Percentiles rank a stretch among this genome's conserved stretches.
phyloP scores from a whole-genome alignment of 2,329 filamentous ascomycete species.

The Plectosphaerella plurivora region DNA sequence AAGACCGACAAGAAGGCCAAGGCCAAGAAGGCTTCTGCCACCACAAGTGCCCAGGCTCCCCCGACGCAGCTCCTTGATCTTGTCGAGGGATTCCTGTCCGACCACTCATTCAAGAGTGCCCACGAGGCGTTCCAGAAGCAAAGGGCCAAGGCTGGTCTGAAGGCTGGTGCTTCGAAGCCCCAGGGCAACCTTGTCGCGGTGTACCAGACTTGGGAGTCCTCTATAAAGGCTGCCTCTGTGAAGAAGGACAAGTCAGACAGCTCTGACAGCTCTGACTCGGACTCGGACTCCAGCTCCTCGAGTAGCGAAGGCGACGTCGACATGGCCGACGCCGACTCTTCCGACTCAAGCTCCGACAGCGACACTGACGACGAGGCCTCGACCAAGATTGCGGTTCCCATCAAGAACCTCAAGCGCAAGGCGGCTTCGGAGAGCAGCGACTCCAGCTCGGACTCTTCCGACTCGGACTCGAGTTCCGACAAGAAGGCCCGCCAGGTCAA shows the following conservation, averaged over 20 bases:
- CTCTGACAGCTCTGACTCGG: conserved; percentile 15
- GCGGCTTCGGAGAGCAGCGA: conserved; percentile 19
- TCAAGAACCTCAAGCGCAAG: conserved; percentile 35
- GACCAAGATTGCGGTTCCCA: neutral
- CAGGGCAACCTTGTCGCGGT: conserved; percentile 42
- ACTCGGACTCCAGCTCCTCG: conserved; percentile 25
- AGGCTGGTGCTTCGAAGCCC: conserved; percentile 19
- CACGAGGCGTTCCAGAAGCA: conserved; percentile 61
- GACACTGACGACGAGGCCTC: conserved; percentile 1
- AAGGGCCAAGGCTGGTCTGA: conserved; percentile 48
- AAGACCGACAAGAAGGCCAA: conserved; percentile 15
- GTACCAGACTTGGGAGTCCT: conserved; percentile 45
- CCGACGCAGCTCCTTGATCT: conserved; percentile 62
- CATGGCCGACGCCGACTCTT: conserved; percentile 39
- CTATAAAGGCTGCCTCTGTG: conserved; percentile 15
- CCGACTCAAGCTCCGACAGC: conserved; percentile 18
- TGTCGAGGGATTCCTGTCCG: conserved; percentile 61
- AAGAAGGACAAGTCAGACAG: conserved; percentile 11
- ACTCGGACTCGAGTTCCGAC: conserved; percentile 31
- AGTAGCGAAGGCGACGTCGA: conserved; percentile 35
- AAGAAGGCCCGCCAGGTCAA: conserved; percentile 38
- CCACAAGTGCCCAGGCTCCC: conserved; percentile 28
- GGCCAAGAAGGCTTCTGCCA: conserved; percentile 13
- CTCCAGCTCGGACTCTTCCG: conserved; percentile 23
- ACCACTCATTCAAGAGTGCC: conserved; percentile 60